These are phyloP conservation scores for Termitomyces sp. DNA, from an alignment of 768 basidiomycete species.

Conservation along the genomic window DNA sequence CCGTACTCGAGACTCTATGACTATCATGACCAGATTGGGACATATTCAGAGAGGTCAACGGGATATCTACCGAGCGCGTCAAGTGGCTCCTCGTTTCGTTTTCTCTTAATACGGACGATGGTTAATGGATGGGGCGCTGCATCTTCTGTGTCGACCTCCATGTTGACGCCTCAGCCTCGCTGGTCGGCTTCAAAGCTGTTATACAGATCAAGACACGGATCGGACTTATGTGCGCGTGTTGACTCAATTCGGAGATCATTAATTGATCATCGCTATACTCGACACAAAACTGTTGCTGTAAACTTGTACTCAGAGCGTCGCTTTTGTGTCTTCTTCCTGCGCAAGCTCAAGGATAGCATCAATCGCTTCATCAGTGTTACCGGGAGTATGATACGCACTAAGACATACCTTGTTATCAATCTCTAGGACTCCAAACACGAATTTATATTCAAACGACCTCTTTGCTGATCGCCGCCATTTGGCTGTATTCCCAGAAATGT, in stretches of 20 bases:
- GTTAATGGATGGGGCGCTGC: conserved; percentile 45
- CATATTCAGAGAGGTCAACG: conserved; percentile 6
- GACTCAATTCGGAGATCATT: no score
- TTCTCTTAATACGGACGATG: conserved; percentile 78
- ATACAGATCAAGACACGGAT: neutral
- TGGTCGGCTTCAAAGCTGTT: neutral
- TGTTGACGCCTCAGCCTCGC: conserved; percentile 8
- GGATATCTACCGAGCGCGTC: conserved; percentile 65
- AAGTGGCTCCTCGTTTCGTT: conserved; percentile 75
- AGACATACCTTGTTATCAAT: neutral
- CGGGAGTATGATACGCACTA: neutral
- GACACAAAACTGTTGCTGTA: neutral
- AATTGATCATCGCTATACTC: neutral
- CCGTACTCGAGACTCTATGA: conserved; percentile 52
- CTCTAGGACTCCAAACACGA: neutral
- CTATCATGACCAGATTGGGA: conserved; percentile 12
- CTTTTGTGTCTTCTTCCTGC: neutral
- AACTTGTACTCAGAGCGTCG: neutral
- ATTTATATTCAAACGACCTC: neutral
- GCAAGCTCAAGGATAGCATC: neutral
- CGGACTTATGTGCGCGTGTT: neutral
- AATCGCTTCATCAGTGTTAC: neutral
- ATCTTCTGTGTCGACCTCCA: conserved; percentile 25
- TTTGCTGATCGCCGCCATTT: conserved; percentile 1
- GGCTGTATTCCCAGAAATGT: neutral